Evolutionary conservation across 345 rosid species (phyloP), one percentile per base, ranked within the genome.

Genomic region (Gossypium ekmanianum): DNA sequence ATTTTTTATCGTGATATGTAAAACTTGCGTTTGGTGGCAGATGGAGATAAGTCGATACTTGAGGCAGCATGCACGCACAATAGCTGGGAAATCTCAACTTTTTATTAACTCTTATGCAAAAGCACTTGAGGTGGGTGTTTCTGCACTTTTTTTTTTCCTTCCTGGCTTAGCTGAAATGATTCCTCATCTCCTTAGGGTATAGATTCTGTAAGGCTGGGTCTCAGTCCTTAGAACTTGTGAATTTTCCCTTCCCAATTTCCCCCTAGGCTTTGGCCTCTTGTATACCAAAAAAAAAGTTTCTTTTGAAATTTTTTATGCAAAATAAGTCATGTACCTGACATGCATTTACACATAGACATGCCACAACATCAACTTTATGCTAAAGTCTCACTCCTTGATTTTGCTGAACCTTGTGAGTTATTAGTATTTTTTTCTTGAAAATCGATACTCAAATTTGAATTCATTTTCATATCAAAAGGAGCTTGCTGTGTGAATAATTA

Each of bases 91-190:
- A 75, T 88, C 99, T 7, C 98, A 93, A 80, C 90, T 93, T 68
- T 96, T 96, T 81, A 92, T 96, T 72, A 92, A 96, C 78, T 88
- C 99, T 10, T 96, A 93, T 81, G 99, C 99, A 51, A 96, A 93
- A 84, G 99, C 99, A 51, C 87, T 96, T 8, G 97, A 96, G 98
- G 98, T 95, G 82, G 67, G 74, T 77, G 74, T 70, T 29, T 9
- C 24, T 14, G 18, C 22, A 20, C 20, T 26, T 59, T 0, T 4
- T 65, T 2, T 12, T 64, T n/a, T 20, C 22, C 50, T 41, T 43
- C 17, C 17, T 14, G 61, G 26, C 11, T 59, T 26, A 27, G 65
- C 65, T 9, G 43, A 61, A 27, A 27, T 27, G 18, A 1, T 14
- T 7, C 2, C n/a, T 2, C 65, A 61, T 27, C 44, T 61, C 17